Conservation (phyloP, 2,329 filamentous ascomycete species). For the Diaporthe nobilis region DNA sequence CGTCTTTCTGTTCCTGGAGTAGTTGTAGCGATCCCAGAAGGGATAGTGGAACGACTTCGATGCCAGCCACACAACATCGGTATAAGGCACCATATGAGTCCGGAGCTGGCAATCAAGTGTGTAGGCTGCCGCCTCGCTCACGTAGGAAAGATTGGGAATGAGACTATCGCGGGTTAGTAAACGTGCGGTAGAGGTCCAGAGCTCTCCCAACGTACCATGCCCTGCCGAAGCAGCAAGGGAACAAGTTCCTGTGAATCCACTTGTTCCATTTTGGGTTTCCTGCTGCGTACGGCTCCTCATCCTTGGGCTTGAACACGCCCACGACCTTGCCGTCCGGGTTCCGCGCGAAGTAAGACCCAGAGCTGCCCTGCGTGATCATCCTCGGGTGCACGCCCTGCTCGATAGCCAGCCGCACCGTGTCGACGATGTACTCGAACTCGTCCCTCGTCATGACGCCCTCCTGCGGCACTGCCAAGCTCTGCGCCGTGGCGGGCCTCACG, state of each 20-base stretch:
- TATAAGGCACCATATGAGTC: slow-evolving; percentile 95
- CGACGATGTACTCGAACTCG: slow-evolving; percentile 90
- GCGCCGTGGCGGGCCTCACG: slow-evolving; percentile 82
- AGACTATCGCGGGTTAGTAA: slow-evolving; percentile 63
- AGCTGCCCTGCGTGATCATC: slow-evolving; percentile 97
- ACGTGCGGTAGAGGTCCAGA: neutral
- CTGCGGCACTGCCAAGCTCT: slow-evolving; percentile 76
- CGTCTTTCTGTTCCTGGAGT: slow-evolving; percentile 87
- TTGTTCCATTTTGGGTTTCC: slow-evolving; percentile 99
- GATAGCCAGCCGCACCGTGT: slow-evolving; percentile 92
- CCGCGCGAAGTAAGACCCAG: slow-evolving; percentile 96
- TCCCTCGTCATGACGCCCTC: slow-evolving; percentile 80
- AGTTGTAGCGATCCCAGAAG: slow-evolving; percentile 93
- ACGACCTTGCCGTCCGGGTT: slow-evolving; percentile 94
- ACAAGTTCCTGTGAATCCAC: slow-evolving; percentile 98
- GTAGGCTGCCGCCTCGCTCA: slow-evolving; percentile 97
- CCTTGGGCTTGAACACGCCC: slow-evolving; percentile 98
- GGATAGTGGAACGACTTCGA: slow-evolving; percentile 99
- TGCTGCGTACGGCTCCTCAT: slow-evolving; percentile 97
- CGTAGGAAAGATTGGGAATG: slow-evolving; percentile 97
- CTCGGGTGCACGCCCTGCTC: slow-evolving; percentile 92
- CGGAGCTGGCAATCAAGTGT: slow-evolving; percentile 91
- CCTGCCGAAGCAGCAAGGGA: slow-evolving; percentile 96
- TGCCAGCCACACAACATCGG: slow-evolving; percentile 92
- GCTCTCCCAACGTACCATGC: slow-evolving; percentile 73